phyloP scores from a whole-genome alignment of 1,284 basidiomycete genomes.

The Ustilago esculenta region DNA sequence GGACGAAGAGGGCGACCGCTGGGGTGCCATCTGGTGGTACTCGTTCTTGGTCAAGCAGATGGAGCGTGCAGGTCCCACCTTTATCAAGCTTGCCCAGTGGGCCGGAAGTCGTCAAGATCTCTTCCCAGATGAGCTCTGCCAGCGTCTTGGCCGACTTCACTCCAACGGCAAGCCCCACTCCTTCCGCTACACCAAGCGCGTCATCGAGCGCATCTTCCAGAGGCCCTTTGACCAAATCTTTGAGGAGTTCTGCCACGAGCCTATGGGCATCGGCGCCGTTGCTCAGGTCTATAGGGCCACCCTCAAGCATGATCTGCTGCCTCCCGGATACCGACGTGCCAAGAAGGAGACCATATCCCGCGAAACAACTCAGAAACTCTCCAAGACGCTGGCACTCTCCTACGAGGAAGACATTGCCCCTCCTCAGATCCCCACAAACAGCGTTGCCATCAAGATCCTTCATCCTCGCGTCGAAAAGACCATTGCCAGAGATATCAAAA shows the following conservation, averaged over 20 bases:
- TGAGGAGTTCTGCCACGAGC: constrained; percentile 83
- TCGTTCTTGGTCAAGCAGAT: constrained; percentile 85
- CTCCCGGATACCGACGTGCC: constrained; percentile 69
- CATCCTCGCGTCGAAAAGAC: constrained; percentile 80
- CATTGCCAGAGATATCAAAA: constrained; percentile 87
- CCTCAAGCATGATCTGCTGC: constrained; percentile 82
- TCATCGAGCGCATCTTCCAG: constrained; percentile 83
- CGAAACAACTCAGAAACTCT: constrained; percentile 31
- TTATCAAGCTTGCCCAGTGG: constrained; percentile 99
- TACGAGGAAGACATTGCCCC: constrained; percentile 57
- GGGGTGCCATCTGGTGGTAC: constrained; percentile 83
- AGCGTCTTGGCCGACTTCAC: constrained; percentile 85
- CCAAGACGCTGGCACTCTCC: constrained; percentile 51
- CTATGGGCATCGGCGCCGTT: constrained; percentile 97
- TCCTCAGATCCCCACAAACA: constrained; percentile 56
- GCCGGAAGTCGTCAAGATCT: constrained; percentile 93
- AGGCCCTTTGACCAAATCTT: constrained; percentile 84
- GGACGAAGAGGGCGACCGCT: constrained; percentile 53
- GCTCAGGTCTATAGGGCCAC: constrained; percentile 92
- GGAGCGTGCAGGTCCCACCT: constrained; percentile 94
- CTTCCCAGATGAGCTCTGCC: constrained; percentile 91
- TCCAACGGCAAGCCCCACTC: constrained; percentile 87
- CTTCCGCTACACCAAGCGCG: constrained; percentile 80
- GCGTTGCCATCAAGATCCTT: constrained; percentile 94
- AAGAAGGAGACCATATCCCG: constrained; percentile 33